A percentile compares a stretch with the other conserved stretches of the same genome.
Evolutionary conservation across 176 grass and related monocot species (phyloP).

Genomic region (Oryza nivara): DNA sequence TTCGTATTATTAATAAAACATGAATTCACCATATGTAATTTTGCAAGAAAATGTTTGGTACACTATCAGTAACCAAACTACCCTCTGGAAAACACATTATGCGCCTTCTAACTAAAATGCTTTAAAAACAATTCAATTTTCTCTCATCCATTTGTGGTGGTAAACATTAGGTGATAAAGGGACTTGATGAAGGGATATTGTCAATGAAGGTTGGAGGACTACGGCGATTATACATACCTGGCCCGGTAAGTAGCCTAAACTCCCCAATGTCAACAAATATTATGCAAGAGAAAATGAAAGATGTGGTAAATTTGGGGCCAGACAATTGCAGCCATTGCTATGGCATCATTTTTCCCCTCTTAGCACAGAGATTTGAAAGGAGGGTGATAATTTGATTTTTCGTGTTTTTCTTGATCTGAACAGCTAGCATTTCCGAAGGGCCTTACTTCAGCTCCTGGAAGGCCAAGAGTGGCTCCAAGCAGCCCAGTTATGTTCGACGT

Average conservation of each 20-base stretch:
- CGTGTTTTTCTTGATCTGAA: constrained; percentile 24
- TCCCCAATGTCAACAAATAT: background rate
- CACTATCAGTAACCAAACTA: background rate
- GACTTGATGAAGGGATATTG: constrained; percentile 94
- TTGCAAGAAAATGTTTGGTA: background rate
- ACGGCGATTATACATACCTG: constrained; percentile 88
- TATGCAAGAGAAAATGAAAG: background rate
- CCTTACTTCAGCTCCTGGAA: constrained; percentile 83
- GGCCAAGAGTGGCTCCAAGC: constrained; percentile 84
- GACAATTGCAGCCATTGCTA: background rate
- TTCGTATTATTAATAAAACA: too few relatives aligned
- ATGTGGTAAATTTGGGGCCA: background rate
- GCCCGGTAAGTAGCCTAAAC: constrained; percentile 54
- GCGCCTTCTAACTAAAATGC: background rate
- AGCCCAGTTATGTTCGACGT: constrained; percentile 93
- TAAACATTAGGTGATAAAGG: constrained; percentile 73
- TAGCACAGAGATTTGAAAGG: background rate
- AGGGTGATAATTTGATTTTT: constrained; percentile 17
- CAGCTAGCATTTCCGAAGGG: constrained; percentile 93
- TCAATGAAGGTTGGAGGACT: constrained; percentile 91
- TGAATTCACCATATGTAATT: too few relatives aligned
- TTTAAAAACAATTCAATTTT: background rate
- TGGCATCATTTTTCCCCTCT: background rate
- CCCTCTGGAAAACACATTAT: too few relatives aligned
- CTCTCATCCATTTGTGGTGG: background rate